Evolutionary conservation across 2,329 filamentous ascomycete genomes (phyloP), one percentile per base, ranked within the genome.

Genomic region (Colletotrichum chrysophilum): DNA sequence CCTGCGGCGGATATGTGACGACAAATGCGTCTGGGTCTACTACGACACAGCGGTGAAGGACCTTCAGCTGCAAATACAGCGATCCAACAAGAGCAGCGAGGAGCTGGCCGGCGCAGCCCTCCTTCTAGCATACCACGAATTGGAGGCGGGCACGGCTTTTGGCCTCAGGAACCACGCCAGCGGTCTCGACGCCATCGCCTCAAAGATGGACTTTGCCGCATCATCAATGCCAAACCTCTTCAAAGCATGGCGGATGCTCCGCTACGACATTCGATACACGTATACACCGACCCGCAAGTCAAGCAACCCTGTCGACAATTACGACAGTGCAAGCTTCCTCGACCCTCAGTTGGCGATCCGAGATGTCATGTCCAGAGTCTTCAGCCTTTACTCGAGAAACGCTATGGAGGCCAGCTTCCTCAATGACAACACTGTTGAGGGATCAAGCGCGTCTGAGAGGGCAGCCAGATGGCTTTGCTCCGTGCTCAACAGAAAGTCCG

Each of bases 181-280:
- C 9, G 72, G 72, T 1, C 68, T 75, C 4, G 72, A 75, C 3
- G 68, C 61, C 5, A 75, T 75, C 9, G 72, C 72, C 4, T 66
- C 52, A 5, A 71, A 66, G 30, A 32, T 75, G n/a, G 72, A 71
- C 30, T 75, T 75, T 7, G 34, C 72, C 10, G 48, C 61, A 0
- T 60, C 61, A 1, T 52, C 68, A 1, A 55, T 66, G n/a, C 72
- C 68, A 4, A 69, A 71, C 16, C 68, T 75, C 21, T 75, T 75
- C n/a, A 75, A 75, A 21, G 72, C 72, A 14, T 75, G 72, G 72
- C 48, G 72, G 3, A 71, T 75, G 52, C 68, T 75, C 14, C 67
- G 72, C 7, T 71, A 75, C 52, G 72, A 75, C 24, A 24, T 71
- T 0, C 68, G 72, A 1, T 66, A 28, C 30, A 21, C 72, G 61